phyloP scores from a whole-genome alignment of 2,329 filamentous ascomycete genomes.

The Fusarium pseudonygamai region DNA sequence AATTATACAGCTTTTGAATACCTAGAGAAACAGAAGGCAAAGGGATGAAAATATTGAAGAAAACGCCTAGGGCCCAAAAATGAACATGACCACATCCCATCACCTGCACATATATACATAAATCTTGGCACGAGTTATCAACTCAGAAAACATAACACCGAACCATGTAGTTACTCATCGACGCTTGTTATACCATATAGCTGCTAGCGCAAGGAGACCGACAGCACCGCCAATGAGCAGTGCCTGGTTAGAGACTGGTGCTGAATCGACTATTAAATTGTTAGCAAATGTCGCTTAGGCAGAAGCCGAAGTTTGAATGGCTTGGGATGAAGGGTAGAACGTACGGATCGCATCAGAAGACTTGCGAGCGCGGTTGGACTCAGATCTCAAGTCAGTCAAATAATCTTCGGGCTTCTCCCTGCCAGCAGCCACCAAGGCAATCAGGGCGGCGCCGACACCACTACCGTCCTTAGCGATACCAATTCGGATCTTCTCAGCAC shows the following conservation, averaged over 20 bases:
- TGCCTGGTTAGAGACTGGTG: conserved; percentile 43
- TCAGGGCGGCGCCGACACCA: conserved; percentile 84
- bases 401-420: conserved; percentile 64
- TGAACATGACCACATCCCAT: conserved; percentile 23
- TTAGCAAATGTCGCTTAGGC: conserved; percentile 34
- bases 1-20: conserved; percentile 26
- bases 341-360: conserved; percentile 46
- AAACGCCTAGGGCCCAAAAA: conserved; percentile 26
- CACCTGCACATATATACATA: conserved; percentile 29
- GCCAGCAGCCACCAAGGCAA: conserved; percentile 85
- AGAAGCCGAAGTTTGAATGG: neutral
- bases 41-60: neutral
- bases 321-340: conserved; percentile 25
- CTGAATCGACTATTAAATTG: conserved; percentile 44
- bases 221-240: conserved; percentile 49
- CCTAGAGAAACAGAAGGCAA: neutral
- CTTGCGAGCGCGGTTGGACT: conserved; percentile 48
- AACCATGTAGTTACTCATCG: conserved; percentile 25
- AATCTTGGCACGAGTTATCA: conserved; percentile 5
- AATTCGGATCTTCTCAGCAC: conserved; percentile 88
- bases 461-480: conserved; percentile 97
- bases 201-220: conserved; percentile 52
- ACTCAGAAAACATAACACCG: conserved; percentile 4
- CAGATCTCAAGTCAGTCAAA: conserved; percentile 53
- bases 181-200: conserved; percentile 50